phyloP scores from a whole-genome alignment of 2,329 filamentous ascomycete species.

The Fusarium setosum region DNA sequence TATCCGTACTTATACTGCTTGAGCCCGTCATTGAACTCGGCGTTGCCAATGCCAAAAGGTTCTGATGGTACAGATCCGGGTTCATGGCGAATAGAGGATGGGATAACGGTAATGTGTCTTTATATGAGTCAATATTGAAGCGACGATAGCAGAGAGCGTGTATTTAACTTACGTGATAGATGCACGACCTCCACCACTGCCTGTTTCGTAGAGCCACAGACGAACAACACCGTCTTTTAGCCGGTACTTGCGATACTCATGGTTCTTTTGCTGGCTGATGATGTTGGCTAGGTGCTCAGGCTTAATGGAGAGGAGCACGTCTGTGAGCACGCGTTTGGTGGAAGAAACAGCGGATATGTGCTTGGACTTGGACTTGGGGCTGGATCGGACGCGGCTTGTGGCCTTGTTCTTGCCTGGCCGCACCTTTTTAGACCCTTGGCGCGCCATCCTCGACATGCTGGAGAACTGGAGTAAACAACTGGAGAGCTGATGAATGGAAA shows the following conservation, averaged over 20 bases:
- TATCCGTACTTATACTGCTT: conserved; percentile 44
- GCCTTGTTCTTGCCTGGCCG: neutral
- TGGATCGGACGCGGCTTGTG: neutral
- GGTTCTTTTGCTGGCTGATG: conserved; percentile 35
- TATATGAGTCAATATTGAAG: too few species aligned
- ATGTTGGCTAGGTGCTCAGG: conserved; percentile 37
- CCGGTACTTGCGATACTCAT: conserved; percentile 44
- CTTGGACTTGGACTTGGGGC: neutral
- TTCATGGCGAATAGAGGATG: conserved; percentile 2
- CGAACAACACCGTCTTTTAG: conserved; percentile 34
- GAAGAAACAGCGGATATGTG: neutral
- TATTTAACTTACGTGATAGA: conserved; percentile 38
- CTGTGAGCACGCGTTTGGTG: conserved; percentile 3
- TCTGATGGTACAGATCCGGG: conserved; percentile 32
- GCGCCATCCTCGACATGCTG: too few species aligned
- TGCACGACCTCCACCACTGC: conserved; percentile 16
- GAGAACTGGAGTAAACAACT: too few species aligned
- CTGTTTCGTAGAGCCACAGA: conserved; percentile 44
- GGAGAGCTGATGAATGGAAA: too few species aligned
- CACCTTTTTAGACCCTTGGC: too few species aligned
- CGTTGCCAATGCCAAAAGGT: conserved; percentile 44
- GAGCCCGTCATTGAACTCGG: conserved; percentile 43
- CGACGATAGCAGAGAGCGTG: too few species aligned
- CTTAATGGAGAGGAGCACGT: conserved; percentile 40
- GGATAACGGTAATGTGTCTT: conserved; percentile 28